These are phyloP conservation scores for Hydnomerulius pinastri DNA, from an alignment of 768 basidiomycete species.

Conservation along the genomic window DNA sequence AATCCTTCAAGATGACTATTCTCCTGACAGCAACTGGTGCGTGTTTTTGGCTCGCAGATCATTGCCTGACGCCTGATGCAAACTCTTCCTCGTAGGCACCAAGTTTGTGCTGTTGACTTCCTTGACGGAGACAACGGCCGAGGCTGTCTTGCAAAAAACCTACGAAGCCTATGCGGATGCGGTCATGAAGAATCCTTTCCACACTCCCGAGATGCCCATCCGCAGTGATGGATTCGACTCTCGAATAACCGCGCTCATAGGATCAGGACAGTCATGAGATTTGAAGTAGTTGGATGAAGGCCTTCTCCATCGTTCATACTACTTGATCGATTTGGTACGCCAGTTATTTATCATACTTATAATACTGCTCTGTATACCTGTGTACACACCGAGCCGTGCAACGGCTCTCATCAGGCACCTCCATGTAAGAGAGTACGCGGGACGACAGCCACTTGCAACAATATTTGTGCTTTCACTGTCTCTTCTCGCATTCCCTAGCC, in stretches of 20 bases:
- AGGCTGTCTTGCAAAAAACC: slow-evolving; percentile 73
- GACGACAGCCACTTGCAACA: too few relatives aligned
- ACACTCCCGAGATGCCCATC: slow-evolving; percentile 99
- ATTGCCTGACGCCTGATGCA: neutral
- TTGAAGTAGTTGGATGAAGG: neutral
- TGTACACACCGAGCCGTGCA: too few relatives aligned
- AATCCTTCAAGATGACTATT: slow-evolving; percentile 93
- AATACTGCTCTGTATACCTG: too few relatives aligned
- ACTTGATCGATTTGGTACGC: too few relatives aligned
- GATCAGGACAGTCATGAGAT: slow-evolving; percentile 34
- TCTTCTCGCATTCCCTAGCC: too few relatives aligned
- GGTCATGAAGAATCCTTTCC: slow-evolving; percentile 99
- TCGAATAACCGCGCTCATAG: slow-evolving; percentile 63
- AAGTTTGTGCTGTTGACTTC: slow-evolving; percentile 95
- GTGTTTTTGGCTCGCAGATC: neutral
- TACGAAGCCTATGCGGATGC: slow-evolving; percentile 95
- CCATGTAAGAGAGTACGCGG: too few relatives aligned
- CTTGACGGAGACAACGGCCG: slow-evolving; percentile 69
- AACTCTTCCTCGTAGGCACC: slow-evolving; percentile 57
- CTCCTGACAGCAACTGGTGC: slow-evolving; percentile 88
- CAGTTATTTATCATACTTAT: too few relatives aligned
- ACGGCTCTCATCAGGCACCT: too few relatives aligned
- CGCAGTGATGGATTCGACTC: slow-evolving; percentile 87
- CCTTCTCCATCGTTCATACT: too few relatives aligned
- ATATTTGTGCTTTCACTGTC: too few relatives aligned